A percentile compares a stretch with the other conserved stretches of the same genome.
Evolutionary conservation across 352 stramenopile genomes (phyloP).

Genomic region (Stramenopiles sp.): DNA sequence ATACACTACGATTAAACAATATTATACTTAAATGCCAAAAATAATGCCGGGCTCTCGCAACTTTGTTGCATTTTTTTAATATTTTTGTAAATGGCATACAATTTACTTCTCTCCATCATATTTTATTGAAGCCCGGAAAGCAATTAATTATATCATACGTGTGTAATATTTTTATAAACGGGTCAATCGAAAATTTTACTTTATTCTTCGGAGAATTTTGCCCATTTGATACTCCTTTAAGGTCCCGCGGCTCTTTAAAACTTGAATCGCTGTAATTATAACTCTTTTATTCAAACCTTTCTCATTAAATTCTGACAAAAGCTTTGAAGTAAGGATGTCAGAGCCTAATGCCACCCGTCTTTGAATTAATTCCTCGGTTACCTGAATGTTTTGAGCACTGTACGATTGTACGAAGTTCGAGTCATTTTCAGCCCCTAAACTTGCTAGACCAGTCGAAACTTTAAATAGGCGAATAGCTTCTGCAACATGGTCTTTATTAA

Average conservation of each 20-base stretch:
- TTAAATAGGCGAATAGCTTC: slow-evolving; percentile 92
- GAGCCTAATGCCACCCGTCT: slow-evolving; percentile 32
- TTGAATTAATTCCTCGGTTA: slow-evolving; percentile 45
- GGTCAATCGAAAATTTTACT: not conserved
- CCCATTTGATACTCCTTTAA: slow-evolving; percentile 27
- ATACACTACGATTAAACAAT: no score
- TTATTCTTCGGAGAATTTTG: not conserved
- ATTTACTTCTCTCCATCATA: not conserved
- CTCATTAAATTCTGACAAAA: slow-evolving; percentile 38
- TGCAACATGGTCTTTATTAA: slow-evolving; percentile 62
- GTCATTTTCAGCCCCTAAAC: slow-evolving; percentile 38
- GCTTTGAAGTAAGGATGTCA: slow-evolving; percentile 35
- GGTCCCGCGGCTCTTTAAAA: slow-evolving; percentile 39
- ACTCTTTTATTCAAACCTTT: slow-evolving; percentile 42
- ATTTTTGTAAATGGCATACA: not conserved
- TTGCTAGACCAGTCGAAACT: slow-evolving; percentile 92
- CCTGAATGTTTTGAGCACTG: slow-evolving; percentile 33
- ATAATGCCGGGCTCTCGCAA: no score
- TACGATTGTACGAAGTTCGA: not conserved
- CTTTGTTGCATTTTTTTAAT: not conserved
- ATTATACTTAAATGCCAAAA: no score
- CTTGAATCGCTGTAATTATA: slow-evolving; percentile 32
- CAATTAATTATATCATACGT: not conserved
- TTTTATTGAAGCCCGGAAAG: no score
- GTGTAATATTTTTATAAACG: not conserved